Evolutionary conservation across 192 early-diverging fungal species (phyloP), one percentile per base, ranked within the genome.

Genomic region (Lobosporangium transversale): DNA sequence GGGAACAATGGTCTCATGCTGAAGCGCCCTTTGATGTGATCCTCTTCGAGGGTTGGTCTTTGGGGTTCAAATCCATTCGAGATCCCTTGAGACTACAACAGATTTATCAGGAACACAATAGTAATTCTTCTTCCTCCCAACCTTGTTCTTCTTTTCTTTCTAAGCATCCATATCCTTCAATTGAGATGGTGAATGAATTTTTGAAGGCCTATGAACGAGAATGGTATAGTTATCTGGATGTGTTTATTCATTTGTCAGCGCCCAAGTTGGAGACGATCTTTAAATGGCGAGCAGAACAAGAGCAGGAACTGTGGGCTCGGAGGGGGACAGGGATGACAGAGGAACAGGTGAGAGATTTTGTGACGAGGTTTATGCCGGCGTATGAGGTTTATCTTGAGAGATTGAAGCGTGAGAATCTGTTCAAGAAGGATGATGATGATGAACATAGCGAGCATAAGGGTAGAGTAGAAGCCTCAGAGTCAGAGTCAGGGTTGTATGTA

Each of bases 1-100:
- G 43, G 23, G 47, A 59, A 5, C 36, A 88, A 33, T 98, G 94
- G 94, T 65, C 64, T 2, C 54, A 24, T 18, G 83, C 81, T 0
- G 40, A 61, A 6, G 68, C 81, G 14, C 90, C 92, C 0, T 53
- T 92, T 21, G 88, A 97, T 58, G 85, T 97, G 43, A 81, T 98
- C 20, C 68, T 98, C 32, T 92, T 97, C 67, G 97, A 98, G 74
- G 97, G 95, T 0, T 98, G 97, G 95, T 93, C 85, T 36, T 62
- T 96, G 10, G 97, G 95, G 1, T 98, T 97, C 66, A 93, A 89
- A 42, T 63, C 86, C 1, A 68, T 94, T 29, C 68, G 69, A 8
- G 63, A 78, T 2, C 27, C 35, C 0, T 12, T 8, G 8, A 26
- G 49, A 12, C 40, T 88, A 1, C 11, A 14, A 29, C 35, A 70